Evolutionary conservation across 2,329 filamentous ascomycete genomes (phyloP).

Genomic region (Aureobasidium zeae): DNA sequence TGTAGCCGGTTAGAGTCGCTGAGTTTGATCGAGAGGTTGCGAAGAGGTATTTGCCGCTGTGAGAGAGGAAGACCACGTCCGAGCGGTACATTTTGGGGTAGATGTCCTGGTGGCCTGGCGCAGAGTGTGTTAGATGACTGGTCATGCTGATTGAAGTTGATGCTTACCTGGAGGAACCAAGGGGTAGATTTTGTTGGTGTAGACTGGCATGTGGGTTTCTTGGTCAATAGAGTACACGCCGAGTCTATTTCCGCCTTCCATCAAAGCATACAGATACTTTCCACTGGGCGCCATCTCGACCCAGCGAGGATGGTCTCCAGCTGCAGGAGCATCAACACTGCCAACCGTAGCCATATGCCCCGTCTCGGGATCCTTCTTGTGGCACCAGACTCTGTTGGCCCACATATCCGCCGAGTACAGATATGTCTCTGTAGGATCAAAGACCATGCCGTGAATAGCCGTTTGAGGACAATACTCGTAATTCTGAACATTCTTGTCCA

Average conservation of each 20-base stretch:
- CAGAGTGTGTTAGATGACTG: no score
- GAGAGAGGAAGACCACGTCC: conserved; percentile 69
- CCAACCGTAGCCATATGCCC: conserved; percentile 62
- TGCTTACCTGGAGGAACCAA: conserved; percentile 65
- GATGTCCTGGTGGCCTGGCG: conserved; percentile 32
- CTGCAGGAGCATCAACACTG: conserved; percentile 59
- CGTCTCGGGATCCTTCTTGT: conserved; percentile 56
- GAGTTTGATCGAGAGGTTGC: conserved; percentile 74
- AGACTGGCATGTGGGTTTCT: conserved; percentile 62
- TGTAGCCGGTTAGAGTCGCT: conserved; percentile 68
- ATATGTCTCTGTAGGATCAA: conserved; percentile 63
- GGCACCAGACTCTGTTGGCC: conserved; percentile 76
- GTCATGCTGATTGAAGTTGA: no score
- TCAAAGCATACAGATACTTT: conserved; percentile 72
- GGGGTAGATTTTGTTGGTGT: conserved; percentile 67
- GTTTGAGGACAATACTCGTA: conserved; percentile 61
- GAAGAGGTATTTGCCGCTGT: conserved; percentile 66
- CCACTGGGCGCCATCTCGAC: conserved; percentile 73
- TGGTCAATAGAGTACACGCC: conserved; percentile 75
- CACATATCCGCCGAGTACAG: conserved; percentile 72
- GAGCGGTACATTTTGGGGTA: conserved; percentile 65
- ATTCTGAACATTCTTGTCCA: conserved; percentile 59
- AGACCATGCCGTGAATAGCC: conserved; percentile 75
- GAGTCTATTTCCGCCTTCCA: conserved; percentile 80
- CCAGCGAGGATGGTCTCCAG: conserved; percentile 76